Evolutionary conservation across 352 stramenopile genomes (phyloP).

Genomic region (Detonula confervacea): DNA sequence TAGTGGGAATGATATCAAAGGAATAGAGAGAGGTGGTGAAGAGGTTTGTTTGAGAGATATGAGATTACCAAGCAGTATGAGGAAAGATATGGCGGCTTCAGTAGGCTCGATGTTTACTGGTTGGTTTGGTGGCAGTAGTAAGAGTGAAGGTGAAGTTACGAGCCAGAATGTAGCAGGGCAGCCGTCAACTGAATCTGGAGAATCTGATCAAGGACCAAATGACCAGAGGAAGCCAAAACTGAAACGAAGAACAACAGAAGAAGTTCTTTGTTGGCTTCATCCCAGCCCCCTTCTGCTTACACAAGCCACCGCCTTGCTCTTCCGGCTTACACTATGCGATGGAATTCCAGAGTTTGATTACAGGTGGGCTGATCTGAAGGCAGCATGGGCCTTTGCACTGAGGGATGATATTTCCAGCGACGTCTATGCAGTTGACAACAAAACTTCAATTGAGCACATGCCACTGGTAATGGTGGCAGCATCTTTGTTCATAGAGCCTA

Average conservation of each 20-base stretch:
- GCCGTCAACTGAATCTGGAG: constrained; percentile 2
- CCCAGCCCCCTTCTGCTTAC: constrained; percentile 70
- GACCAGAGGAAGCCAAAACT: constrained; percentile 9
- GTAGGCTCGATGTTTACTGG: constrained; percentile 45
- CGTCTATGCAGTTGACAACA: constrained; percentile 13
- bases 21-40: constrained; percentile 43
- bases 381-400: constrained; percentile 63
- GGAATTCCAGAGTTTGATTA: constrained; percentile 61
- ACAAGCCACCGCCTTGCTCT: constrained; percentile 73
- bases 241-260: constrained; percentile 51
- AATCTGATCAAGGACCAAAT: not conserved
- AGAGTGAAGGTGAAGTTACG: not conserved
- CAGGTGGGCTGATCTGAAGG: constrained; percentile 69
- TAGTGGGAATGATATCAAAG: constrained; percentile 64
- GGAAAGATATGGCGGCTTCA: constrained; percentile 29
- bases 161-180: not conserved
- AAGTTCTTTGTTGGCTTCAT: constrained; percentile 80
- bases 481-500: constrained; percentile 57
- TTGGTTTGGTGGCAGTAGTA: constrained; percentile 33
- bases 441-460: constrained; percentile 58
- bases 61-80: constrained; percentile 37
- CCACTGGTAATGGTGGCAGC: constrained; percentile 63
- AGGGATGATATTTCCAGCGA: constrained; percentile 24
- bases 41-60: constrained; percentile 33
- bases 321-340: constrained; percentile 77